These are phyloP conservation scores for Serendipita sp. DNA, from an alignment of 768 basidiomycete species.

Conservation along the genomic window DNA sequence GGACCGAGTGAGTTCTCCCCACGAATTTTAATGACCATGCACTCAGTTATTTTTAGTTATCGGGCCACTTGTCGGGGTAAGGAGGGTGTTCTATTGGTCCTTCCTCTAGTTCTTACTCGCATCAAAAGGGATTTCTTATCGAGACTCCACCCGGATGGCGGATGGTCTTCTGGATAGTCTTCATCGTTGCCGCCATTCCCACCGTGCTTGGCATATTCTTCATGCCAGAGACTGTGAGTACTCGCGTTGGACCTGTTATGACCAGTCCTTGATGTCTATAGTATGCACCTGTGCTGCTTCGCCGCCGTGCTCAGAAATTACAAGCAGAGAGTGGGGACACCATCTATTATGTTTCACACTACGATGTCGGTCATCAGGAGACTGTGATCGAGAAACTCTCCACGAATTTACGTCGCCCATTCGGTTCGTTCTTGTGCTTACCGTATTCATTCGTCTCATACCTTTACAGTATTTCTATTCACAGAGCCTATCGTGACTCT, in stretches of 20 bases:
- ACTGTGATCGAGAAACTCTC: conserved; percentile 29
- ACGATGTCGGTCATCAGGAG: conserved; percentile 31
- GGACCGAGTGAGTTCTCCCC: conserved; percentile 13
- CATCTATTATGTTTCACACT: conserved; percentile 33
- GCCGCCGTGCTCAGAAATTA: conserved; percentile 33
- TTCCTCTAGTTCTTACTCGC: neutral
- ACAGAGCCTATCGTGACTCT: conserved; percentile 50
- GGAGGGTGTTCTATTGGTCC: conserved; percentile 22
- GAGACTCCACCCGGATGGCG: neutral
- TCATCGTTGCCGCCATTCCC: conserved; percentile 34
- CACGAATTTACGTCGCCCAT: conserved; percentile 39
- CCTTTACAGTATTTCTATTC: conserved; percentile 37
- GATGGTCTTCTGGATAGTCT: conserved; percentile 48
- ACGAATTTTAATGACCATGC: too few species aligned
- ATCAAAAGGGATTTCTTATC: conserved; percentile 7
- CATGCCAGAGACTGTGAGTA: conserved; percentile 41
- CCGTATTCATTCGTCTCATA: neutral
- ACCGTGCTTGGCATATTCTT: conserved; percentile 31
- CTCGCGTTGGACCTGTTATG: neutral
- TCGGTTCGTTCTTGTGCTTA: conserved; percentile 24
- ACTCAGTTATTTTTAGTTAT: too few species aligned
- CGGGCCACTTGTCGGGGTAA: conserved; percentile 58
- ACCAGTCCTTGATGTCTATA: conserved; percentile 13
- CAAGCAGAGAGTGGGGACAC: conserved; percentile 26
- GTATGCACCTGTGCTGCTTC: conserved; percentile 48